A percentile compares a stretch with the other conserved stretches of the same genome.
Evolutionary conservation across 257 asterid species (phyloP).

Genomic region (Solanum microdontum): DNA sequence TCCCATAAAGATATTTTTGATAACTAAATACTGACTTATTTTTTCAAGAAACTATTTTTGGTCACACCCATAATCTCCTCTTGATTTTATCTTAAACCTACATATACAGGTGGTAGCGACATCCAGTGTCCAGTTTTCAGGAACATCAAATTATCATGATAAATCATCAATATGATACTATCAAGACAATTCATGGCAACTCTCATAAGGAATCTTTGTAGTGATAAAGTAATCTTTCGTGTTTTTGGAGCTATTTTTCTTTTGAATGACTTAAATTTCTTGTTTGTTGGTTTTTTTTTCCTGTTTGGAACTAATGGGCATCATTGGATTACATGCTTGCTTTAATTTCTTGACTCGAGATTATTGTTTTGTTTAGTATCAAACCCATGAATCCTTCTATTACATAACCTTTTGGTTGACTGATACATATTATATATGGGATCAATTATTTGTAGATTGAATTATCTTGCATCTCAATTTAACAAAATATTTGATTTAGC

Average conservation of each 20-base stretch:
- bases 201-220: neutral
- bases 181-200: neutral
- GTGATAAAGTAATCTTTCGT: neutral
- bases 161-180: neutral
- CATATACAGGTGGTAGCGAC: neutral
- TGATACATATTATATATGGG: too few species aligned
- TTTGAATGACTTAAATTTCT: too few species aligned
- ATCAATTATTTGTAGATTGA: too few species aligned
- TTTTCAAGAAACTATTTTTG: neutral
- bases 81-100: neutral
- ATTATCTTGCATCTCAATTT: too few species aligned
- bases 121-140: neutral
- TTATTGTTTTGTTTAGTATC: neutral
- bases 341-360: too few species aligned
- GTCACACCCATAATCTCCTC: too few species aligned
- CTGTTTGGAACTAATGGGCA: neutral
- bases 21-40: neutral
- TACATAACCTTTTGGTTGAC: too few species aligned
- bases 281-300: too few species aligned
- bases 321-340: neutral
- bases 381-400: too few species aligned
- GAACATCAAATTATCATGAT: neutral
- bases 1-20: neutral
- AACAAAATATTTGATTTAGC: too few species aligned
- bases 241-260: neutral